Percentiles rank a stretch among this genome's conserved stretches.
Conservation (phyloP, 2,329 filamentous ascomycete species). For the Fusarium bactridioides region DNA sequence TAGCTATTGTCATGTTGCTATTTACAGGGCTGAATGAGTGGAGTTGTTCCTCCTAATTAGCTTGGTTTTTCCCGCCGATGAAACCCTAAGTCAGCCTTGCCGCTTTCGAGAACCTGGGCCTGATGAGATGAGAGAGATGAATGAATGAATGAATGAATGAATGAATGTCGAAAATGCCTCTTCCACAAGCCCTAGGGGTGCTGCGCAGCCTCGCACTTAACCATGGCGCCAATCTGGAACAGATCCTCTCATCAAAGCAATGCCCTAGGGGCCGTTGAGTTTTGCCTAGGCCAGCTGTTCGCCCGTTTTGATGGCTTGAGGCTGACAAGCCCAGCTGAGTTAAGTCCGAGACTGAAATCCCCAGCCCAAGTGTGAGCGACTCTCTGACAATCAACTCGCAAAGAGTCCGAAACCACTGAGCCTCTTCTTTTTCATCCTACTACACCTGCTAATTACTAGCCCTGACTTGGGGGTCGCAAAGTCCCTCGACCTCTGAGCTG, state of each 20-base stretch:
- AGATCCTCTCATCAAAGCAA: background rate
- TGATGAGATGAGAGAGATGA: background rate
- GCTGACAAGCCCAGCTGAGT: slow-evolving; percentile 9
- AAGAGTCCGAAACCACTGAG: background rate
- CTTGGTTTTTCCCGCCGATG: slow-evolving; percentile 1
- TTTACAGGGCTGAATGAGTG: slow-evolving; percentile 36
- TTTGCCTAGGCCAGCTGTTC: background rate
- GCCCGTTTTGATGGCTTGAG: background rate
- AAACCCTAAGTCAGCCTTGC: slow-evolving; percentile 38
- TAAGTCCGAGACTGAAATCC: background rate
- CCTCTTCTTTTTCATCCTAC: background rate
- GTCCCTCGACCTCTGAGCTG: slow-evolving; percentile 18
- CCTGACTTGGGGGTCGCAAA: slow-evolving; percentile 4
- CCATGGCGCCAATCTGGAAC: slow-evolving; percentile 24
- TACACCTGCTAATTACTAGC: background rate
- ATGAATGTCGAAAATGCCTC: slow-evolving; percentile 18
- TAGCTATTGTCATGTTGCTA: background rate
- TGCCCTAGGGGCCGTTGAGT: slow-evolving; percentile 2
- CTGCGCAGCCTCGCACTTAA: slow-evolving; percentile 34
- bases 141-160: background rate
- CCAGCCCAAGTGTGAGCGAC: background rate
- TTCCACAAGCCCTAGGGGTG: background rate
- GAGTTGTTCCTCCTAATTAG: background rate
- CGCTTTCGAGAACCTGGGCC: slow-evolving; percentile 8
- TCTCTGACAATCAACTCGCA: background rate